Evolutionary conservation across 2,329 filamentous ascomycete species (phyloP).

Genomic region (Colletotrichum filicis): DNA sequence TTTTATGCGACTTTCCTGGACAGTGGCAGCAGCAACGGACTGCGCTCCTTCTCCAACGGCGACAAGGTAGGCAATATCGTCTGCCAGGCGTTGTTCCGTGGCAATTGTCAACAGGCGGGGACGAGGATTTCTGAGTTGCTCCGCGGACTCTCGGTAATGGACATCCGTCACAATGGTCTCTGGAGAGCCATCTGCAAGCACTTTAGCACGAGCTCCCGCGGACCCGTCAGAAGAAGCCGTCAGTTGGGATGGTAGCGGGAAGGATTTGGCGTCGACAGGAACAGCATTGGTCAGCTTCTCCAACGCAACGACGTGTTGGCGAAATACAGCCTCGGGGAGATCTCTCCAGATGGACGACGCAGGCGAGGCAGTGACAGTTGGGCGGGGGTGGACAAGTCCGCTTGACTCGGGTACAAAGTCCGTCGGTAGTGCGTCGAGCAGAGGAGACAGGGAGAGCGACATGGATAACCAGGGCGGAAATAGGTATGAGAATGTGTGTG

Average conservation of each 20-base stretch:
- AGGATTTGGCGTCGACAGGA: conserved; percentile 25
- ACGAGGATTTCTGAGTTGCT: not conserved
- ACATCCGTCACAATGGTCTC: not conserved
- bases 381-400: not conserved
- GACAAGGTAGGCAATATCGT: conserved; percentile 31
- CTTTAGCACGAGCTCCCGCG: not conserved
- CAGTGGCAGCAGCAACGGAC: conserved; percentile 34
- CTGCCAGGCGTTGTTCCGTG: conserved; percentile 30
- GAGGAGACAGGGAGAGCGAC: conserved; percentile 13
- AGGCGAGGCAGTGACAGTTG: conserved; percentile 27
- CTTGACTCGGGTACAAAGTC: not conserved
- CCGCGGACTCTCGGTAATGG: not conserved
- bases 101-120: conserved; percentile 14
- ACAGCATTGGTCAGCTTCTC: conserved; percentile 34
- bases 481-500: not conserved
- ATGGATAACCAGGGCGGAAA: not conserved
- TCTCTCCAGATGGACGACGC: conserved; percentile 29
- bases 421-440: not conserved
- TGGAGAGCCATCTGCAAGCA: not conserved
- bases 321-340: conserved; percentile 23
- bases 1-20: conserved; percentile 24
- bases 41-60: conserved; percentile 36
- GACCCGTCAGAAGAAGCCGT: not conserved
- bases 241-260: conserved; percentile 1
- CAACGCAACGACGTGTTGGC: conserved; percentile 28